phyloP scores from a whole-genome alignment of 768 basidiomycete species.

The Mycena indigotica region DNA sequence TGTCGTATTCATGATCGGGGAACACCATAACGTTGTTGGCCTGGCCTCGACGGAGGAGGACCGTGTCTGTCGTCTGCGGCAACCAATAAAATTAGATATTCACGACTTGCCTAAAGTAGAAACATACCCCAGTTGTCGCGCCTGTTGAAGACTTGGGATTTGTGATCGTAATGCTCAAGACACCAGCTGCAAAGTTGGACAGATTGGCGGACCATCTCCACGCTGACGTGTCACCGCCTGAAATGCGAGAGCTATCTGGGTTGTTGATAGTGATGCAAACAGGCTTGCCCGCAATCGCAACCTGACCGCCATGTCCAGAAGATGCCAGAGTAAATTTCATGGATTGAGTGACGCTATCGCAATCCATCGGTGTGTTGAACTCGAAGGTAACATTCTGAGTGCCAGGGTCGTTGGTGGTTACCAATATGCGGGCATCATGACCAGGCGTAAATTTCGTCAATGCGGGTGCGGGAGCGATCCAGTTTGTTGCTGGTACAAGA shows the following conservation, averaged over 20 bases:
- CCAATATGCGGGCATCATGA: slow-evolving; percentile 76
- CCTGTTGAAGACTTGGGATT: slow-evolving; percentile 51
- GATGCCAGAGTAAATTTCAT: slow-evolving; percentile 71
- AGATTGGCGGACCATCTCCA: slow-evolving; percentile 81
- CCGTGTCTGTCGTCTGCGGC: slow-evolving; percentile 65
- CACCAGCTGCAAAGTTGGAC: slow-evolving; percentile 76
- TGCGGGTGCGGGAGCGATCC: slow-evolving; percentile 71
- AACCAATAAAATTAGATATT: slow-evolving; percentile 10
- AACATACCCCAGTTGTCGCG: slow-evolving; percentile 58
- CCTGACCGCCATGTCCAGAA: slow-evolving; percentile 59
- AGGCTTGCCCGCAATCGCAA: slow-evolving; percentile 48
- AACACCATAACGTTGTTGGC: slow-evolving; percentile 83
- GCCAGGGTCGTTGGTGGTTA: slow-evolving; percentile 48
- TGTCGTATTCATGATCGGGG: slow-evolving; percentile 79
- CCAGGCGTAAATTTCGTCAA: slow-evolving; percentile 83
- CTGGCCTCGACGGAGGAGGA: slow-evolving; percentile 80
- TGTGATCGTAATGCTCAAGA: slow-evolving; percentile 70
- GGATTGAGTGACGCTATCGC: slow-evolving; percentile 62
- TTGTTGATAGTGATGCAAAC: slow-evolving; percentile 54
- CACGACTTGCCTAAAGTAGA: slow-evolving; percentile 5
- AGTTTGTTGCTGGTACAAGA: slow-evolving; percentile 67
- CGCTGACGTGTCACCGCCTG: slow-evolving; percentile 56
- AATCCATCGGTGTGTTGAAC: slow-evolving; percentile 79
- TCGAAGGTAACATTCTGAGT: slow-evolving; percentile 72
- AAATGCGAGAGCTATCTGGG: slow-evolving; percentile 50